Conservation (phyloP, 1,284 basidiomycete species). For the Tremellales sp. region DNA sequence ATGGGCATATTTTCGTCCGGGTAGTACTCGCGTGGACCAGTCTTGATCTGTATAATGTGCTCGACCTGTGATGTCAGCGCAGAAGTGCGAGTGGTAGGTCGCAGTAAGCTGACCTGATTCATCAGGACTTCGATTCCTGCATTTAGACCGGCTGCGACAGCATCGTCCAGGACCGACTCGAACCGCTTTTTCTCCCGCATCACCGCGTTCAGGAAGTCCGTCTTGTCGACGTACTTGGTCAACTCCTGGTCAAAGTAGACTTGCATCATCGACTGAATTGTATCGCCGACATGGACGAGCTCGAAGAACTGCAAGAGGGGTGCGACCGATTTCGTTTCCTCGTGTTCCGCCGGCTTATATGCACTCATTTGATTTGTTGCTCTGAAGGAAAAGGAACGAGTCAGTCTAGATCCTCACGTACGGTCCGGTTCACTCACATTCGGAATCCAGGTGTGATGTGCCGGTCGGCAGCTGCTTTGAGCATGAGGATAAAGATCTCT, state of each 20-base stretch:
- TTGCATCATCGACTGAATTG: conserved; percentile 94
- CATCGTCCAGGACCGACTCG: conserved; percentile 85
- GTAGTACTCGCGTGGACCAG: conserved; percentile 83
- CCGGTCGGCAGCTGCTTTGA: conserved; percentile 70
- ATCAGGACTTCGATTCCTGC: conserved; percentile 93
- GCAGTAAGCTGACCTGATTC: conserved; percentile 67
- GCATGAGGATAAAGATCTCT: conserved; percentile 79
- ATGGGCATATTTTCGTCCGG: conserved; percentile 70
- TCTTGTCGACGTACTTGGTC: conserved; percentile 79
- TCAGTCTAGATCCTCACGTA: not conserved
- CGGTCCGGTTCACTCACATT: conserved; percentile 55
- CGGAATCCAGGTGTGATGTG: conserved; percentile 84
- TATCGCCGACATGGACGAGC: conserved; percentile 93
- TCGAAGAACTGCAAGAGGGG: conserved; percentile 96
- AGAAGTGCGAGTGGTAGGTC: not conserved
- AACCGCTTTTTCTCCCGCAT: conserved; percentile 96
- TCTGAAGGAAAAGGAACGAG: conserved; percentile 48
- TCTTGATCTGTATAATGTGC: conserved; percentile 79
- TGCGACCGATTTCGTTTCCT: conserved; percentile 71
- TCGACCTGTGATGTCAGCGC: conserved; percentile 64
- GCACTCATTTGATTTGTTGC: conserved; percentile 77
- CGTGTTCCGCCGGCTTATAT: conserved; percentile 82
- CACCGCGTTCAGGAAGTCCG: conserved; percentile 88
- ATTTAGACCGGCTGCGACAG: conserved; percentile 86
- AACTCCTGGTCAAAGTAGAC: conserved; percentile 97